Percentiles rank a stretch among this genome's conserved stretches.
Evolutionary conservation across 1,139 yeast genomes (phyloP).

Genomic region (Pneumocystis carinii): DNA sequence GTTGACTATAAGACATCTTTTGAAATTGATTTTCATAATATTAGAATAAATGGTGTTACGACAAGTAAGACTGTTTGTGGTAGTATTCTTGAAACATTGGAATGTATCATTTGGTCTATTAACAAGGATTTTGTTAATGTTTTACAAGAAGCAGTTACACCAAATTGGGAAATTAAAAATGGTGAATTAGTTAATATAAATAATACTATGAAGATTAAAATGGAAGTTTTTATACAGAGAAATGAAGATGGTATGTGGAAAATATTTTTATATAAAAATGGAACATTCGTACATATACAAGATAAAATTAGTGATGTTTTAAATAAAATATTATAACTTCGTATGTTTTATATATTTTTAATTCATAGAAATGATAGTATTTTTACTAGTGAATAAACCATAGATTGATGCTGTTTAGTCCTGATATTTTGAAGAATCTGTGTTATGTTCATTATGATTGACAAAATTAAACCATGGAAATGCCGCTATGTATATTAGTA

Average conservation of each 20-base stretch:
- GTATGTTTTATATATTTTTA: background rate
- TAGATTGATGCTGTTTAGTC: background rate
- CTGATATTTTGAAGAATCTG: constrained; percentile 26
- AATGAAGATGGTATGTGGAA: background rate
- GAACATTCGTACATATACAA: background rate
- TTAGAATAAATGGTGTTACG: background rate
- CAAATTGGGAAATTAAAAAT: background rate
- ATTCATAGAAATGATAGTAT: background rate
- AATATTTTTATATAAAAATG: background rate
- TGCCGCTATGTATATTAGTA: background rate
- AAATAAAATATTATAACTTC: background rate
- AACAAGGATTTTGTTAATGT: background rate
- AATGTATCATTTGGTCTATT: background rate
- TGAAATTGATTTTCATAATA: background rate
- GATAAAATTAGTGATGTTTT: background rate
- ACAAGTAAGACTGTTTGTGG: background rate
- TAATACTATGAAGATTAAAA: background rate
- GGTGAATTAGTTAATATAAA: background rate
- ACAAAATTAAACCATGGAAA: constrained; percentile 71
- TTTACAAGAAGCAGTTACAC: background rate
- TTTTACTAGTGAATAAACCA: constrained; percentile 21
- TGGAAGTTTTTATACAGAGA: background rate
- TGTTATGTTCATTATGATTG: constrained; percentile 72
- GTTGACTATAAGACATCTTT: background rate
- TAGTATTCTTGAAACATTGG: background rate